These are phyloP conservation scores for Melampsora larici-populina DNA, from an alignment of 1,284 basidiomycete species.

Conservation along the genomic window DNA sequence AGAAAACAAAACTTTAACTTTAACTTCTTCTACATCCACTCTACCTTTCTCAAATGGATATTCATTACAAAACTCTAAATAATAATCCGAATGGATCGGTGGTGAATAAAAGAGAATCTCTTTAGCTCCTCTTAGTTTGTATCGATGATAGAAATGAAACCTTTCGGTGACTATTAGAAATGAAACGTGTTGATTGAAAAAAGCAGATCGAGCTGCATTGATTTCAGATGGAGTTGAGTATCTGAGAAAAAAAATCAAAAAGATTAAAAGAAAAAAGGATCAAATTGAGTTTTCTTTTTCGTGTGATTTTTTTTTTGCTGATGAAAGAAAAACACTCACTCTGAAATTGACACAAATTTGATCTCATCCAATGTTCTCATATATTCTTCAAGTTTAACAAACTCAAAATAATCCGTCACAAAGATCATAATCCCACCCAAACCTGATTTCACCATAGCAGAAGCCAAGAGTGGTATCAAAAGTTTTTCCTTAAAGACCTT, in stretches of 20 bases:
- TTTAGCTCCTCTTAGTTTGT: constrained; percentile 75
- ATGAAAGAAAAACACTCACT: constrained; percentile 60
- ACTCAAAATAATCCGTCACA: constrained; percentile 94
- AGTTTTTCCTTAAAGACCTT: background rate
- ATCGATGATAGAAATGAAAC: constrained; percentile 95
- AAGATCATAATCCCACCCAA: constrained; percentile 59
- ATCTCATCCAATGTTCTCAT: constrained; percentile 65
- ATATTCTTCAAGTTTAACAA: constrained; percentile 82
- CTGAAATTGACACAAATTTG: constrained; percentile 77
- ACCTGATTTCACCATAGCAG: constrained; percentile 15
- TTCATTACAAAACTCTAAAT: constrained; percentile 68
- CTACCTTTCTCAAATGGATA: constrained; percentile 14
- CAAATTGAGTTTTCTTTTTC: too few relatives aligned
- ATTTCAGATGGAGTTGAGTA: constrained; percentile 92
- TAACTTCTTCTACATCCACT: constrained; percentile 60
- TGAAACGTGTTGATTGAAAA: constrained; percentile 81
- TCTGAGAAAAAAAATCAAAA: constrained; percentile 56
- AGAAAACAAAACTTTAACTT: constrained; percentile 53
- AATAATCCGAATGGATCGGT: constrained; percentile 85
- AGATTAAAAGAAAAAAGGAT: too few relatives aligned
- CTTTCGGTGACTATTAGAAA: constrained; percentile 90
- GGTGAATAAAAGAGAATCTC: constrained; percentile 89
- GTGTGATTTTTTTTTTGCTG: too few relatives aligned
- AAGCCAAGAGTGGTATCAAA: background rate
- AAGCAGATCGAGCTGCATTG: constrained; percentile 82